Percentiles rank a stretch among this genome's conserved stretches.
phyloP scores from a whole-genome alignment of 1,139 yeast species.

The Debaryomycetaceae sp. region DNA sequence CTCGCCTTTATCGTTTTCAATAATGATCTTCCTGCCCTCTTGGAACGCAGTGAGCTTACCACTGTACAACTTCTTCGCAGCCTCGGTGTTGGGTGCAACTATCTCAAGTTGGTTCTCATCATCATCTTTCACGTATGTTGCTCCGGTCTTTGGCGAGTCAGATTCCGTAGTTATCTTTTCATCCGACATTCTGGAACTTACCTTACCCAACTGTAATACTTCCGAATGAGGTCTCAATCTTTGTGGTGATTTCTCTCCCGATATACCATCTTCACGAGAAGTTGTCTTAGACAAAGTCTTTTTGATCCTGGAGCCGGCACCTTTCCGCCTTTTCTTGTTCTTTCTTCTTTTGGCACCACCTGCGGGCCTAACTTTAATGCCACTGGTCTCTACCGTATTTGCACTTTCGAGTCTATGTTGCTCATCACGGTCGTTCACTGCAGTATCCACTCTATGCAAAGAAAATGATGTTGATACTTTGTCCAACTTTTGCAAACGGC shows the following conservation, averaged over 20 bases:
- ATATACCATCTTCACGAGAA: conserved; percentile 15
- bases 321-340: conserved; percentile 33
- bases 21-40: conserved; percentile 65
- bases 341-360: conserved; percentile 66
- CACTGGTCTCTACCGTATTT: conserved; percentile 57
- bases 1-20: conserved; percentile 85
- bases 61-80: conserved; percentile 9
- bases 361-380: conserved; percentile 70
- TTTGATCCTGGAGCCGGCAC: conserved; percentile 23
- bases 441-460: conserved; percentile 75
- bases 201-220: conserved; percentile 40
- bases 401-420: conserved; percentile 17
- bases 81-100: conserved; percentile 8
- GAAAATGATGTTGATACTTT: conserved; percentile 72
- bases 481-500: conserved; percentile 78
- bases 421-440: conserved; percentile 19
- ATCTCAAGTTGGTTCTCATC: conserved; percentile 6
- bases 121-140: conserved; percentile 7
- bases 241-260: conserved; percentile 14
- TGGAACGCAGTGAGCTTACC: conserved; percentile 53
- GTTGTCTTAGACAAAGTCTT: conserved; percentile 28
- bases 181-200: conserved; percentile 15
- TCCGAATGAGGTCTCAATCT: conserved; percentile 41
- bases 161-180: conserved; percentile 18
- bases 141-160: conserved; percentile 6